Evolutionary conservation across 352 stramenopile genomes (phyloP), one percentile per base, ranked within the genome.

Genomic region (Phytophthora sansomeana): DNA sequence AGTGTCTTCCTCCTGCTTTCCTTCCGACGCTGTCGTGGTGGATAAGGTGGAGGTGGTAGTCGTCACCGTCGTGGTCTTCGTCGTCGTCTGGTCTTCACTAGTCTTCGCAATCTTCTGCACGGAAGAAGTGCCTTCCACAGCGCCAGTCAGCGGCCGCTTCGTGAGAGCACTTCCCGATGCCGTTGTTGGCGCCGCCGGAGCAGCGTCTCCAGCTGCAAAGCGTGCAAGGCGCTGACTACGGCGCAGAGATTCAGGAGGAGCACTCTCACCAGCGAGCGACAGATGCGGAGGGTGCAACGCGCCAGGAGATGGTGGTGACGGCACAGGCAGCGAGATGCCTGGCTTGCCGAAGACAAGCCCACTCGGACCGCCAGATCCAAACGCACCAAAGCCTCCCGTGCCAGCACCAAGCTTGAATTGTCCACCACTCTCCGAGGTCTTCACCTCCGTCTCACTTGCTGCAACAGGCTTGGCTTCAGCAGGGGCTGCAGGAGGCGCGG

Each of bases 321-420:
- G 86, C 8, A 94, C 69, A 29, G 86, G 86, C 4, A 94, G 59
- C 3, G 81, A 87, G 56, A 94, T 92, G 1, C 80, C 83, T 11
- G 83, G 77, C 53, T 91, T 92, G 49, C 86, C 86, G 64, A 94
- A 94, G 26, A 92, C 80, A 5, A 94, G 74, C 4, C 78, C 77
- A 26, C 79, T 81, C 0, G 86, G 64, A 29, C 75, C 71, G 9
- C 83, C 80, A 3, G 80, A 81, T 36, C 79, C 84, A 35, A 89
- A 90, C 19, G 75, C 68, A 13, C 67, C 65, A 46, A 85, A 85
- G 26, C 59, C 62, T 13, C 41, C 41, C 0, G 66, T 58, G 19
- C 68, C 47, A 36, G 72, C 38, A 13, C 62, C 43, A 39, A 83
- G 55, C 49, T 83, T 76, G 9, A 85, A 85, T 38, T 78, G 48